Base-by-base conservation (phyloP, 1,139 yeast genomes). In the Candida neerlandica region DNA sequence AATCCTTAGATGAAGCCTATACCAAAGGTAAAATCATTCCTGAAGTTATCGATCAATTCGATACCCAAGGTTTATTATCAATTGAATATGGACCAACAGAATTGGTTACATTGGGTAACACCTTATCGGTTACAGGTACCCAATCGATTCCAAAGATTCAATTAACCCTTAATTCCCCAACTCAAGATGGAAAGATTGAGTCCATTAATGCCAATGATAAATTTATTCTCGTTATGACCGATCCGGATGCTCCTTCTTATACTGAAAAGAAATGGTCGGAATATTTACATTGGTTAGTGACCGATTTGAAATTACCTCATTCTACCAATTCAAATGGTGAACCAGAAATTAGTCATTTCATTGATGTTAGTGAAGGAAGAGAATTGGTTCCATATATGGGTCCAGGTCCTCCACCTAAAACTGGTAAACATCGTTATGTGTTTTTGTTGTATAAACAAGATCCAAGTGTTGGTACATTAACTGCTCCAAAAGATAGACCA, bases 201-300 rank as follows among this genome's bases (percentile, higher is more conserved):
- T 43, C 58, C 16, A 74, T 80, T 44, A 61, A 71, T 18, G 63
- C 69, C 19, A 64, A 70, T n/a, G 89, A 84, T 56, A 70, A 75
- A 46, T 89, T 86, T 68, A 84, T 94, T 3, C 70, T 91, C 56
- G 88, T 88, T 2, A 60, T 91, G 58, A 91, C 97, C 3, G 97
- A 91, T 65, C 97, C 97, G 1, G 97, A 91, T 72, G 97, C 97
- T 7, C 97, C 97, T 15, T 81, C 92, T 3, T 79, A 83, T 56
- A 75, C 78, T 1, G 97, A 91, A 64, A 83, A 86, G 60, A 88
- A 85, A 63, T 90, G 96, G 96, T 85, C 95, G 9, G 96, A 91
- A 67, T 90, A 76, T 66, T 84, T 87, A 49, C 97, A 91, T 70
- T 89, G 82, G 78, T 72, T 91, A 38, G 78, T 81, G 32, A 70